Conservation (phyloP, 2,329 filamentous ascomycete species). For the Penicillium carneum region DNA sequence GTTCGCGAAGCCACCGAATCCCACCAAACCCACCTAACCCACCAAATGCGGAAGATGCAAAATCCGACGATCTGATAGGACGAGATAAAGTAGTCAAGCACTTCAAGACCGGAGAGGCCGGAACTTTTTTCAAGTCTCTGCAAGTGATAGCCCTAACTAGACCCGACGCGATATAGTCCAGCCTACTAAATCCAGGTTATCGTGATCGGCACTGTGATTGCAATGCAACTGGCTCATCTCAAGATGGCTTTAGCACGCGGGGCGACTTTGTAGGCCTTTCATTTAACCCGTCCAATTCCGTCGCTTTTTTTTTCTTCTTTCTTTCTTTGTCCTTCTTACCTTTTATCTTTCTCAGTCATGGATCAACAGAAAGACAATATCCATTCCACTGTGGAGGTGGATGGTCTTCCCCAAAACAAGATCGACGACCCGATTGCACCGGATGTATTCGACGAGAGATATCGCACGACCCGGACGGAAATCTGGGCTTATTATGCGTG, state of each 20-base stretch:
- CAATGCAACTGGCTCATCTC: slow-evolving; percentile 28
- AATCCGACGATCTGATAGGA: slow-evolving; percentile 8
- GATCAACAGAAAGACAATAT: slow-evolving; percentile 23
- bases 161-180: slow-evolving; percentile 18
- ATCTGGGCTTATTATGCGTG: slow-evolving; percentile 65
- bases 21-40: too few relatives aligned
- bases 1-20: neutral
- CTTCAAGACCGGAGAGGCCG: neutral
- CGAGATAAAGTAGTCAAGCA: slow-evolving; percentile 19
- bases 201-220: slow-evolving; percentile 29
- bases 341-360: slow-evolving; percentile 23
- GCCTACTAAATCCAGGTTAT: slow-evolving; percentile 19
- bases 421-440: slow-evolving; percentile 57
- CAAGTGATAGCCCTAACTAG: slow-evolving; percentile 17
- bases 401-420: slow-evolving; percentile 18
- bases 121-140: too few relatives aligned
- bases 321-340: neutral
- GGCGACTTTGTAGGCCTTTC: neutral
- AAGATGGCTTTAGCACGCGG: slow-evolving; percentile 18
- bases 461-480: slow-evolving; percentile 61
- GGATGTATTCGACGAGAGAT: slow-evolving; percentile 63
- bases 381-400: slow-evolving; percentile 28
- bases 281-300: slow-evolving; percentile 10
- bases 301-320: neutral
- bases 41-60: slow-evolving; percentile 9